A percentile compares a stretch with the other conserved stretches of the same genome.
Evolutionary conservation across 1,284 basidiomycete genomes (phyloP).

Genomic region (Puccinia horiana): DNA sequence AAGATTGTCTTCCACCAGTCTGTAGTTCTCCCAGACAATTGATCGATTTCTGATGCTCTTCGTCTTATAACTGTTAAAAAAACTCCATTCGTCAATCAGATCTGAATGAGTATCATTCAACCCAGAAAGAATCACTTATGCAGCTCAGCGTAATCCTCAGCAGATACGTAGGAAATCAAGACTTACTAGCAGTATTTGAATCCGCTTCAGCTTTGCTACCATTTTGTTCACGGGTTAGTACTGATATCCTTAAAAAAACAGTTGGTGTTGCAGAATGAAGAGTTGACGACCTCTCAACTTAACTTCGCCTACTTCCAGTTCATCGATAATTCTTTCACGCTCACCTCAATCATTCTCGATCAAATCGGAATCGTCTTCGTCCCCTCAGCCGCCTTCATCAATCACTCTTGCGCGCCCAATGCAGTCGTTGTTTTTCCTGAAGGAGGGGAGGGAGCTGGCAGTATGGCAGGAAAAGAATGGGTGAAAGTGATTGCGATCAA

Average conservation of each 20-base stretch:
- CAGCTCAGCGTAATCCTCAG: slow-evolving; percentile 40
- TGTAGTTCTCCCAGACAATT: not conserved
- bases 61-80: not conserved
- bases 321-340: slow-evolving; percentile 80
- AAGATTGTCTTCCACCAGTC: not conserved
- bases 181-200: slow-evolving; percentile 16
- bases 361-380: slow-evolving; percentile 79
- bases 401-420: slow-evolving; percentile 89
- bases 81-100: slow-evolving; percentile 10
- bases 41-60: slow-evolving; percentile 23
- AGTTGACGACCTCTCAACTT: not conserved
- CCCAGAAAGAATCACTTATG: slow-evolving; percentile 33
- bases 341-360: slow-evolving; percentile 72
- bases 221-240: slow-evolving; percentile 39
- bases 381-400: slow-evolving; percentile 75
- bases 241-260: not conserved
- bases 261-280: not conserved
- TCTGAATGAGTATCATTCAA: slow-evolving; percentile 28
- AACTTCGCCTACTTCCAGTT: slow-evolving; percentile 61
- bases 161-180: slow-evolving; percentile 40
- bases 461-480: slow-evolving; percentile 56
- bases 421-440: slow-evolving; percentile 82
- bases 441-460: slow-evolving; percentile 52
- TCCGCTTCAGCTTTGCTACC: slow-evolving; percentile 43
- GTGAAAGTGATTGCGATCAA: slow-evolving; percentile 74